Percentiles rank a stretch among this genome's conserved stretches.
Conservation (phyloP, 345 rosid genomes). For the Lumnitzera littorea region DNA sequence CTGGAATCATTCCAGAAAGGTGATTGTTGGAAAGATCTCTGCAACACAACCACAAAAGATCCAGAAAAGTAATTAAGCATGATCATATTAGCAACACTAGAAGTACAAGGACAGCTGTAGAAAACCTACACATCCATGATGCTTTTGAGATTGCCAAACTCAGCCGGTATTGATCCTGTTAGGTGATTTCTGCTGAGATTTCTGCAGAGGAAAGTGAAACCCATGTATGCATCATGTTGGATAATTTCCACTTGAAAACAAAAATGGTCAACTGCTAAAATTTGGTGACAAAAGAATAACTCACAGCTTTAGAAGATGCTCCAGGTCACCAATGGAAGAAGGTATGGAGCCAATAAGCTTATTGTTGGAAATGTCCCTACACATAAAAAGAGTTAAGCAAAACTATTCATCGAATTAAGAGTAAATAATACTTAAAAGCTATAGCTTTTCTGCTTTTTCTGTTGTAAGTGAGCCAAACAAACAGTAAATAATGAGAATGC, state of each 20-base stretch:
- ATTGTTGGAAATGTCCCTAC: slow-evolving; percentile 84
- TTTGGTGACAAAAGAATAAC: slow-evolving; percentile 14
- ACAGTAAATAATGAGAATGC: too few relatives aligned
- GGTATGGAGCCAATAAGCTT: slow-evolving; percentile 78
- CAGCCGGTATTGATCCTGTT: slow-evolving; percentile 67
- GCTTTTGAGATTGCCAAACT: slow-evolving; percentile 84
- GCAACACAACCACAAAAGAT: slow-evolving; percentile 12
- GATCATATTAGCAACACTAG: background rate
- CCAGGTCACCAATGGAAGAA: slow-evolving; percentile 88
- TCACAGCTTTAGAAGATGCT: slow-evolving; percentile 91
- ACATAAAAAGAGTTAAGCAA: background rate
- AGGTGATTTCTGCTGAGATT: slow-evolving; percentile 76
- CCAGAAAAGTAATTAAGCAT: slow-evolving; percentile 10
- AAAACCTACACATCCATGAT: slow-evolving; percentile 74
- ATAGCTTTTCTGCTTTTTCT: too few relatives aligned
- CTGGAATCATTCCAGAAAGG: slow-evolving; percentile 70
- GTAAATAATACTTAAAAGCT: background rate
- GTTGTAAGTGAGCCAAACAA: too few relatives aligned
- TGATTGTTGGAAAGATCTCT: slow-evolving; percentile 92
- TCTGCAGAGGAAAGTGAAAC: slow-evolving; percentile 26
- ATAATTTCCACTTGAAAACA: too few relatives aligned
- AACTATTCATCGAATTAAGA: background rate
- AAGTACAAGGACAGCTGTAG: slow-evolving; percentile 5
- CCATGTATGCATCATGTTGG: too few relatives aligned
- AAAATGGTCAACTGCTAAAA: too few relatives aligned